Percentiles rank a stretch among this genome's conserved stretches.
Evolutionary conservation across 768 basidiomycete species (phyloP).

Genomic region (Clathrus columnatus): DNA sequence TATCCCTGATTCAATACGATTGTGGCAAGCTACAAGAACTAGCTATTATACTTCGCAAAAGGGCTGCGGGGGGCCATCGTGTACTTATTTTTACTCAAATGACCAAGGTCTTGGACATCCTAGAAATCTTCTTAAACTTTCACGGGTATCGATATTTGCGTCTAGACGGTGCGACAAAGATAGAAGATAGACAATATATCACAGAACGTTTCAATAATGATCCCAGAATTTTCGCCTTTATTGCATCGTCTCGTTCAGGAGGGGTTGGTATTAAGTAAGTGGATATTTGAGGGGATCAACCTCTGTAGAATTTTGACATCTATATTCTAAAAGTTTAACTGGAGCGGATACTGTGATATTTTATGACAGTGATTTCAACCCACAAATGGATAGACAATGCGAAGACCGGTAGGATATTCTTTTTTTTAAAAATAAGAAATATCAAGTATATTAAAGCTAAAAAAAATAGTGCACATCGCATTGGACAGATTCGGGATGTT

Average conservation of each 20-base stretch:
- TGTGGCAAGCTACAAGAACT: slow-evolving; percentile 92
- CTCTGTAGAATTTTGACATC: background rate
- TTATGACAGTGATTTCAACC: slow-evolving; percentile 95
- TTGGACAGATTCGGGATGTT: slow-evolving; percentile 93
- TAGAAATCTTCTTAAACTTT: slow-evolving; percentile 87
- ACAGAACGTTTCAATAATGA: slow-evolving; percentile 84
- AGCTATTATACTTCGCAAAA: slow-evolving; percentile 67
- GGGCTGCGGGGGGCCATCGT: slow-evolving; percentile 82
- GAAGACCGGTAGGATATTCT: slow-evolving; percentile 64
- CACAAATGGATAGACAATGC: slow-evolving; percentile 96
- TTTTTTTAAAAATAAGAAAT: background rate
- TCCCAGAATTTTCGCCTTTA: slow-evolving; percentile 77
- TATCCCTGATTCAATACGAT: slow-evolving; percentile 85
- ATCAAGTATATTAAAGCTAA: background rate
- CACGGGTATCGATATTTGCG: slow-evolving; percentile 91
- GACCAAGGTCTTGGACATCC: slow-evolving; percentile 88
- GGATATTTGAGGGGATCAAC: background rate
- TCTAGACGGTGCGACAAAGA: slow-evolving; percentile 91
- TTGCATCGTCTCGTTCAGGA: slow-evolving; percentile 69
- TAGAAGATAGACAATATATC: slow-evolving; percentile 87
- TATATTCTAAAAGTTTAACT: slow-evolving; percentile 43
- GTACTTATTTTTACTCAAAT: slow-evolving; percentile 96
- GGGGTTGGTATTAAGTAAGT: slow-evolving; percentile 92
- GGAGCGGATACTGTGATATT: slow-evolving; percentile 95
- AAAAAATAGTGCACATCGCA: slow-evolving; percentile 77